Evolutionary conservation across 352 stramenopile species (phyloP).

Genomic region (Globisporangium recalcitrans): DNA sequence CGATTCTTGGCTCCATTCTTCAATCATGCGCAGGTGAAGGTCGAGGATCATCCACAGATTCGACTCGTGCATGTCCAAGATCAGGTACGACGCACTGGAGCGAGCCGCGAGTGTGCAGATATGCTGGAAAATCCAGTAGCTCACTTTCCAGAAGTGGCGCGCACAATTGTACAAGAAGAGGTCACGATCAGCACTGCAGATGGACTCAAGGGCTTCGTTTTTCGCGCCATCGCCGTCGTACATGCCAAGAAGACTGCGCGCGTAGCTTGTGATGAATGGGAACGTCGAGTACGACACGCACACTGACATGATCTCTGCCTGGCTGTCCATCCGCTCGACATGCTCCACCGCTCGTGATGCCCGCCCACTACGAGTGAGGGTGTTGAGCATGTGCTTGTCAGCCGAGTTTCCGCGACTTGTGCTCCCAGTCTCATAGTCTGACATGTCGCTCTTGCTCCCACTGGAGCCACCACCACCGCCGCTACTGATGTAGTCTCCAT

Average conservation of each 20-base stretch:
- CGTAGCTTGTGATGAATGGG: constrained; percentile 82
- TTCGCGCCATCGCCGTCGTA: constrained; percentile 65
- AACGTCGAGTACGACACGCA: constrained; percentile 81
- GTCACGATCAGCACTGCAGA: constrained; percentile 50
- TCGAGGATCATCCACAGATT: constrained; percentile 82
- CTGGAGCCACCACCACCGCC: constrained; percentile 5
- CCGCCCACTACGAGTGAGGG: constrained; percentile 57
- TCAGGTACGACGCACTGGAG: constrained; percentile 73
- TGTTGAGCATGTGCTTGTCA: constrained; percentile 59
- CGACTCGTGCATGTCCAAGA: constrained; percentile 73
- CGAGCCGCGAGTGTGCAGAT: constrained; percentile 72
- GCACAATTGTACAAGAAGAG: constrained; percentile 64
- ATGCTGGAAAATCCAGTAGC: constrained; percentile 74
- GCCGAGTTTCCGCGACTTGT: constrained; percentile 14
- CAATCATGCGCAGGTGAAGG: constrained; percentile 64
- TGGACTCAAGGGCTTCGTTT: constrained; percentile 47
- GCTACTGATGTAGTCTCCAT: constrained; percentile 67
- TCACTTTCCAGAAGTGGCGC: constrained; percentile 72
- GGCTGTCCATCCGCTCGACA: constrained; percentile 64
- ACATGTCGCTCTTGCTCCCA: constrained; percentile 20
- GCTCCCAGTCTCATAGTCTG: constrained; percentile 23
- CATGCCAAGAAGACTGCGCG: constrained; percentile 60
- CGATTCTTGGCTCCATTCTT: constrained; percentile 43
- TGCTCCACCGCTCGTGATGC: constrained; percentile 51
- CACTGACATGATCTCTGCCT: constrained; percentile 64